These are phyloP conservation scores for Suillus decipiens DNA, from an alignment of 768 basidiomycete species.

Conservation along the genomic window DNA sequence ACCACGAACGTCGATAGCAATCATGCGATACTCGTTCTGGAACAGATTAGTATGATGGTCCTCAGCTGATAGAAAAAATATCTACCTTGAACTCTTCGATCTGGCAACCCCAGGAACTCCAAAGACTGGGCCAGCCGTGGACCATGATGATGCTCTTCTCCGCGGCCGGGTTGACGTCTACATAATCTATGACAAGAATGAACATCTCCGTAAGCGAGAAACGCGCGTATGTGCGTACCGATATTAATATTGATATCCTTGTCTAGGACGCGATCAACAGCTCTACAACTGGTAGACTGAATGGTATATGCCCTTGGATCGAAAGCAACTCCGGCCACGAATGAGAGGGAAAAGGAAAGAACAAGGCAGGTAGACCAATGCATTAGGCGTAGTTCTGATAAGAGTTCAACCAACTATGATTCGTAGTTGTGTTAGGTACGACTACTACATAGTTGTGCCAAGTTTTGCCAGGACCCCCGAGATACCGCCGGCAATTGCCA, in stretches of 20 bases:
- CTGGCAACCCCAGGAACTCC: slow-evolving; percentile 75
- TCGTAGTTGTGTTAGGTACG: background rate
- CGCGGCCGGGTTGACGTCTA: slow-evolving; percentile 56
- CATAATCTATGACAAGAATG: background rate
- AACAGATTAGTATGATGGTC: background rate
- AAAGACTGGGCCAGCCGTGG: slow-evolving; percentile 83
- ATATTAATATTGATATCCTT: slow-evolving; percentile 42
- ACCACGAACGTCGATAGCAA: slow-evolving; percentile 67
- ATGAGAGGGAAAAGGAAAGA: background rate
- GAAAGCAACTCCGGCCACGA: slow-evolving; percentile 27
- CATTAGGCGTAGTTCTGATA: background rate
- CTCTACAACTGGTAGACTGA: slow-evolving; percentile 35
- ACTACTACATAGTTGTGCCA: no score
- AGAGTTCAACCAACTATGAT: background rate
- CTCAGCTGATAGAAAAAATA: background rate
- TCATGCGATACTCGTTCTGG: slow-evolving; percentile 63
- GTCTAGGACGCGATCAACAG: slow-evolving; percentile 39
- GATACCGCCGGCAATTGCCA: no score
- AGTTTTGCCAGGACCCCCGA: no score
- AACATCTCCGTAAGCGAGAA: background rate
- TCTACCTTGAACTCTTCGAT: slow-evolving; percentile 64
- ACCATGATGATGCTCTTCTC: slow-evolving; percentile 62
- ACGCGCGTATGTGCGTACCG: slow-evolving; percentile 37
- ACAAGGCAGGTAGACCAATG: background rate
- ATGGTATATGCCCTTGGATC: slow-evolving; percentile 37